A percentile compares a stretch with the other conserved stretches of the same genome.
Evolutionary conservation across 169 alveolate genomes (phyloP).

Genomic region (Cardiosporidium cionae): DNA sequence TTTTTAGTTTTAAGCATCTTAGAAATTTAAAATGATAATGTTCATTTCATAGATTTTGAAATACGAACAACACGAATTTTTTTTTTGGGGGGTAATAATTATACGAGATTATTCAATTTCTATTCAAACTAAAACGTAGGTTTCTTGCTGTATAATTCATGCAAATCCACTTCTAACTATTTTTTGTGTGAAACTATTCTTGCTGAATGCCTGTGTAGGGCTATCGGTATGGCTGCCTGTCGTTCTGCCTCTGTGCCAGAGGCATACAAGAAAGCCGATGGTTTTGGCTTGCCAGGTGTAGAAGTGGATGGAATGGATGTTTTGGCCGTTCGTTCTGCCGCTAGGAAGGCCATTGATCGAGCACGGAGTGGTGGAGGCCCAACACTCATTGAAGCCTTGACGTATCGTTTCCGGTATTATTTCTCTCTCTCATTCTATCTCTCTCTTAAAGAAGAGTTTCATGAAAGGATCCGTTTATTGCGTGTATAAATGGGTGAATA

Average conservation of each 20-base stretch:
- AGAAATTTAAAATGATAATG: no score
- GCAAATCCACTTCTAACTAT: neutral
- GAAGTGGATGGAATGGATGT: slow-evolving; percentile 60
- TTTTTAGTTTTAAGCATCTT: neutral
- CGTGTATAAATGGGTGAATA: neutral
- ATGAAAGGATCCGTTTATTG: neutral
- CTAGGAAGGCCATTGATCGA: slow-evolving; percentile 42
- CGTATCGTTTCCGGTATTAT: slow-evolving; percentile 42
- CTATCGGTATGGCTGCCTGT: slow-evolving; percentile 56
- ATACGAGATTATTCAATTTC: neutral
- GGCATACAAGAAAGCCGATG: slow-evolving; percentile 33
- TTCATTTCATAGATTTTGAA: no score
- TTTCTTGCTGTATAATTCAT: neutral
- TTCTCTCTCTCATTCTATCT: neutral
- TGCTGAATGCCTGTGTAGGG: slow-evolving; percentile 22
- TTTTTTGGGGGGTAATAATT: no score
- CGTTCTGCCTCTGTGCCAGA: slow-evolving; percentile 45
- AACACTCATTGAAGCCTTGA: slow-evolving; percentile 52
- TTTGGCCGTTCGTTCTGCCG: slow-evolving; percentile 36
- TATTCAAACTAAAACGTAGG: neutral
- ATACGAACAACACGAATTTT: no score
- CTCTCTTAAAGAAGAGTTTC: neutral
- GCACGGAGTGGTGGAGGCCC: slow-evolving; percentile 55
- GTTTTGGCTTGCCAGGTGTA: slow-evolving; percentile 46
- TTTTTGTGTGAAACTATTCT: neutral